A percentile compares a stretch with the other conserved stretches of the same genome.
These are phyloP conservation scores for Heritiera fomes DNA, from an alignment of 345 rosid genomes.

Conservation along the genomic window DNA sequence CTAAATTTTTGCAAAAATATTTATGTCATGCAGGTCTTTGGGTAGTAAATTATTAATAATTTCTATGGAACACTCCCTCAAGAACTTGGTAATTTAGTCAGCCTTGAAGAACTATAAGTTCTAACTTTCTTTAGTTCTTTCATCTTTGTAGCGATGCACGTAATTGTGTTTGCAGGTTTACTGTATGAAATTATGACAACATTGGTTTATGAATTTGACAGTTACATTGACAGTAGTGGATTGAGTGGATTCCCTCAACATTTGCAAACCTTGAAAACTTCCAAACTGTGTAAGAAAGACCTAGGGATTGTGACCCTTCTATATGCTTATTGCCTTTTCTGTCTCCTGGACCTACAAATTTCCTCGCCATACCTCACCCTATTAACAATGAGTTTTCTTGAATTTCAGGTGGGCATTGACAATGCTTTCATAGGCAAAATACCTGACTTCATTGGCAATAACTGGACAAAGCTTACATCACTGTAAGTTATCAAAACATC, in stretches of 20 bases:
- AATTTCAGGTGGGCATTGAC: constrained; percentile 39
- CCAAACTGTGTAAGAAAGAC: constrained; percentile 54
- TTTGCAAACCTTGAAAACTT: constrained; percentile 52
- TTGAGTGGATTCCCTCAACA: constrained; percentile 61
- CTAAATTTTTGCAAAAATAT: neutral
- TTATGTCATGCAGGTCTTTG: constrained; percentile 10
- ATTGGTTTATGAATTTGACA: constrained; percentile 28
- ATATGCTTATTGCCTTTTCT: neutral
- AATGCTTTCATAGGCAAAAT: constrained; percentile 38
- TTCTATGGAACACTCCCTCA: constrained; percentile 18
- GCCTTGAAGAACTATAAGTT: constrained; percentile 12
- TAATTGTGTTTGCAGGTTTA: neutral
- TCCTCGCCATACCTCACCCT: neutral
- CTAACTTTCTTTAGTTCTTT: neutral
- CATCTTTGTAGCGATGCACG: too few relatives aligned
- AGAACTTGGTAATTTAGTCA: constrained; percentile 14
- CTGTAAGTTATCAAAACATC: constrained; percentile 23
- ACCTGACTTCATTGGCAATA: constrained; percentile 38
- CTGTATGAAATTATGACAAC: neutral
- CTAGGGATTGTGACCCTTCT: neutral
- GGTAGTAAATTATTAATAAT: constrained; percentile 5
- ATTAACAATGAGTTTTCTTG: neutral
- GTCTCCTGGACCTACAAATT: neutral
- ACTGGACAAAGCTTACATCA: constrained; percentile 30
- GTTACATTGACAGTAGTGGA: constrained; percentile 57